These are phyloP conservation scores for Urochloa ruziziensis DNA, from an alignment of 176 grass and related monocot genomes.

Conservation along the genomic window DNA sequence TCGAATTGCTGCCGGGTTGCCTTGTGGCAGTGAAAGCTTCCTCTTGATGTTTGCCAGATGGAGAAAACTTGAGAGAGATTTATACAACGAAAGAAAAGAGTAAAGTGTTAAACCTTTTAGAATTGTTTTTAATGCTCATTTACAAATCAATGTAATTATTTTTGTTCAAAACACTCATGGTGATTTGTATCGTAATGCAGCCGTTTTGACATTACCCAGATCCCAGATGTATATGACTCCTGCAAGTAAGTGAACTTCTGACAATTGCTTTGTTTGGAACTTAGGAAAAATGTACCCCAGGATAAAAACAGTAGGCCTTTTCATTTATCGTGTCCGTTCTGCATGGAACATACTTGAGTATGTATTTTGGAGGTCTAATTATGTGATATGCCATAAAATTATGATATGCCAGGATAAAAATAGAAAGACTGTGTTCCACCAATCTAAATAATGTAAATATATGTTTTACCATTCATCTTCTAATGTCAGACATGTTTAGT, in stretches of 20 bases:
- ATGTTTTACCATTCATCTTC: not conserved
- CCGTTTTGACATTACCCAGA: constrained; percentile 96
- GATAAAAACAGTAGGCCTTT: not conserved
- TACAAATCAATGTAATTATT: not conserved
- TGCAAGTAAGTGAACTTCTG: constrained; percentile 84
- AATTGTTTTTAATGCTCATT: constrained; percentile 20
- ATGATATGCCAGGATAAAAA: not conserved
- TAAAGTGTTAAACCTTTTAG: constrained; percentile 39
- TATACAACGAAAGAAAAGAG: constrained; percentile 98
- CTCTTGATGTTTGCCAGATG: constrained; percentile 97
- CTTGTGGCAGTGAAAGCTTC: constrained; percentile 98
- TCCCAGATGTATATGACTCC: constrained; percentile 98
- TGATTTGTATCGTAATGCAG: constrained; percentile 54
- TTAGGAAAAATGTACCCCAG: not conserved
- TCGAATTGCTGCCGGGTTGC: constrained; percentile 94
- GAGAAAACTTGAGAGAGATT: constrained; percentile 95
- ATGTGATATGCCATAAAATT: constrained; percentile 1
- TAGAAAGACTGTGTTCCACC: not conserved
- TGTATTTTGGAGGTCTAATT: not conserved
- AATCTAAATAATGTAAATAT: constrained; percentile 16
- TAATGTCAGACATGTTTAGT: not conserved
- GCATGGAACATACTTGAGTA: not conserved
- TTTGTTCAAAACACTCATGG: constrained; percentile 20
- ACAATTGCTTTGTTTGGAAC: not conserved
- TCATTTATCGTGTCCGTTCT: not conserved